These are phyloP conservation scores for Tetrapisispora namnaoensis DNA, from an alignment of 805 yeast genomes.

Conservation along the genomic window DNA sequence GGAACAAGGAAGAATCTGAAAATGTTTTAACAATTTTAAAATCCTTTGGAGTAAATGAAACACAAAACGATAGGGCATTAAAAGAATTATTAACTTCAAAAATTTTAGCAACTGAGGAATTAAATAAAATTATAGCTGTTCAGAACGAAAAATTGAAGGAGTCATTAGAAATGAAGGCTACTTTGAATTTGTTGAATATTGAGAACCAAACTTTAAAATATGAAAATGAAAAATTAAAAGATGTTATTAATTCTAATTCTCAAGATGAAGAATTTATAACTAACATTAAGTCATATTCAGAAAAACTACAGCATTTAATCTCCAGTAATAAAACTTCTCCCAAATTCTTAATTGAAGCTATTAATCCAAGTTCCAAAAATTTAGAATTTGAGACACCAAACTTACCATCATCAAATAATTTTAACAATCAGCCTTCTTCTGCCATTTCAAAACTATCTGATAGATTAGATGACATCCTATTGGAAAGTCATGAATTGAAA, in stretches of 20 bases:
- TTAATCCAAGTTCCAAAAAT: background rate
- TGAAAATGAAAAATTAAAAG: constrained; percentile 36
- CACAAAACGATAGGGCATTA: constrained; percentile 32
- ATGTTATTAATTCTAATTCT: background rate
- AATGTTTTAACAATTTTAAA: background rate
- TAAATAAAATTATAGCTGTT: constrained; percentile 44
- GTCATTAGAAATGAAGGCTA: constrained; percentile 36
- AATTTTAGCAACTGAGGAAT: constrained; percentile 39
- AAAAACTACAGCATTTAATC: constrained; percentile 22
- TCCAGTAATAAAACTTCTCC: constrained; percentile 2
- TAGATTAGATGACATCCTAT: constrained; percentile 47
- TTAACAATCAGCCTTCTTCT: constrained; percentile 13
- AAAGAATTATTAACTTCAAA: constrained; percentile 46
- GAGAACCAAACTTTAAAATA: constrained; percentile 36
- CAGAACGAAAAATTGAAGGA: constrained; percentile 42
- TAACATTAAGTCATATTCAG: constrained; percentile 19
- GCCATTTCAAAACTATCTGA: constrained; percentile 38
- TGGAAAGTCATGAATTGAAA: constrained; percentile 38
- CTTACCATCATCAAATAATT: background rate
- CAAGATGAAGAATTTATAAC: background rate
- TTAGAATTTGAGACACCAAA: background rate
- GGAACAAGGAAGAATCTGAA: constrained; percentile 9
- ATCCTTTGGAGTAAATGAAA: background rate
- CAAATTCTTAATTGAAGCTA: background rate
- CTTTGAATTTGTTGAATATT: constrained; percentile 38